Base-by-base conservation (phyloP, 2,329 filamentous ascomycete genomes). In the Teratosphaeria gauchensis region DNA sequence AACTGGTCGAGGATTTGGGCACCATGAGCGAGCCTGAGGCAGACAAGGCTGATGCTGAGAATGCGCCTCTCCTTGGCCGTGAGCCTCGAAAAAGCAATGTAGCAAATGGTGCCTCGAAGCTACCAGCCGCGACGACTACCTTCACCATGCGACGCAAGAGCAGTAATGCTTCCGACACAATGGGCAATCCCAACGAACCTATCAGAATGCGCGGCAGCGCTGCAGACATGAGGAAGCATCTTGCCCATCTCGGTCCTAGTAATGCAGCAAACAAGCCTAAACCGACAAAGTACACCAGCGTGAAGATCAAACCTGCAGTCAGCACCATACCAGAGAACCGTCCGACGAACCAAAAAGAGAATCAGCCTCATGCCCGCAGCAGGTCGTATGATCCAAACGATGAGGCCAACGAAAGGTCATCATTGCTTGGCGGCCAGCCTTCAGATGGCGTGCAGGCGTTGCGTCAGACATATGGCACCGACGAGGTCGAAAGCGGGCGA, bases 381-480 rank as follows among this genome's bases (percentile, higher is more conserved):
- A 19, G 42, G n/a, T 48, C 42, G 33, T 35, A 11, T 6, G 33
- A 35, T 35, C 9, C 14, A 24, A n/a, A 48, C 19, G 42, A 48
- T 48, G 42, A 48, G 6, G 16, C 42, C n/a, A 48, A 21, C 5
- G 42, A 48, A 19, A n/a, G n/a, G 42, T 48, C 42, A 7, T 48
- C 42, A 9, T 21, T 48, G 42, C 42, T 82, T 33, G 82, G 80
- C 9, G 75, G 77, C 31, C 80, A 82, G 9, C 83, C 83, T 1
- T 86, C 83, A 63, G 86, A 88, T 66, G 87, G 84, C 38, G 82
- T 84, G 2, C 82, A 85, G 64, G 84, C 83, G 30, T 67, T 88
- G 52, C 70, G 72, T 12, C 68, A 73, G 55, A 74, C 75, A 57
- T 79, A 78, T 59, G 76, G 76, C 21, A 75, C 75, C 55, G 75